Percentiles rank a stretch among this genome's conserved stretches.
Conservation (phyloP, 805 yeast genomes). For the Zygoascus bituminiphila region DNA sequence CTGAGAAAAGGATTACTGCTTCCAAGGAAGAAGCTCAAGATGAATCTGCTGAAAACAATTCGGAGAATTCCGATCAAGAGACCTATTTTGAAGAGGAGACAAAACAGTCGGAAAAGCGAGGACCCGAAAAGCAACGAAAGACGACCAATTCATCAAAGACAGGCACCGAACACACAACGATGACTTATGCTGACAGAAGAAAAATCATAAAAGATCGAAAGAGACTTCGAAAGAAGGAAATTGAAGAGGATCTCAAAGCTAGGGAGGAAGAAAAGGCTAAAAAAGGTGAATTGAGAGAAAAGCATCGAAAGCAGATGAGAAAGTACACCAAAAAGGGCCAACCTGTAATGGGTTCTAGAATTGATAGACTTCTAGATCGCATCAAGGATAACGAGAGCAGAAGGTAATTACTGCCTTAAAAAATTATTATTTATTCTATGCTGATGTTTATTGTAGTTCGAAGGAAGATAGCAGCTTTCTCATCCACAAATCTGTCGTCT, state of each 20-base stretch:
- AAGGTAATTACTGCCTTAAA: neutral
- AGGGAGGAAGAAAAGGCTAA: constrained; percentile 35
- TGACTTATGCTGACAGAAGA: constrained; percentile 29
- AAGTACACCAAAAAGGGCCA: constrained; percentile 69
- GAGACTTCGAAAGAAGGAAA: constrained; percentile 33
- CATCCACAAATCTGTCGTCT: neutral
- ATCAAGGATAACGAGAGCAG: constrained; percentile 35
- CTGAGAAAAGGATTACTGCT: constrained; percentile 29
- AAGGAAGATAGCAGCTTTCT: neutral
- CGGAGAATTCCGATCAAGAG: constrained; percentile 10
- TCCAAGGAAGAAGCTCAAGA: constrained; percentile 5
- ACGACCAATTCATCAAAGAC: constrained; percentile 3
- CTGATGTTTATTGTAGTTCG: neutral
- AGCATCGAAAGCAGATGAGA: constrained; percentile 38
- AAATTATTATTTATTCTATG: neutral
- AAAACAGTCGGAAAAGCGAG: constrained; percentile 3
- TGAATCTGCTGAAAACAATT: constrained; percentile 15
- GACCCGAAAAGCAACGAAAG: neutral
- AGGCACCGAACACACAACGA: constrained; percentile 1
- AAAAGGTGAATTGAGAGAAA: constrained; percentile 32
- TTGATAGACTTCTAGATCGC: constrained; percentile 67
- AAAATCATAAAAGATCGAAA: constrained; percentile 35
- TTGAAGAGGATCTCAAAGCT: constrained; percentile 35
- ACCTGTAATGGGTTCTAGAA: constrained; percentile 86
- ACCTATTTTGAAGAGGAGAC: neutral